Conservation (phyloP, 73 alveolate genomes). For the Paramecium pentaurelia region DNA sequence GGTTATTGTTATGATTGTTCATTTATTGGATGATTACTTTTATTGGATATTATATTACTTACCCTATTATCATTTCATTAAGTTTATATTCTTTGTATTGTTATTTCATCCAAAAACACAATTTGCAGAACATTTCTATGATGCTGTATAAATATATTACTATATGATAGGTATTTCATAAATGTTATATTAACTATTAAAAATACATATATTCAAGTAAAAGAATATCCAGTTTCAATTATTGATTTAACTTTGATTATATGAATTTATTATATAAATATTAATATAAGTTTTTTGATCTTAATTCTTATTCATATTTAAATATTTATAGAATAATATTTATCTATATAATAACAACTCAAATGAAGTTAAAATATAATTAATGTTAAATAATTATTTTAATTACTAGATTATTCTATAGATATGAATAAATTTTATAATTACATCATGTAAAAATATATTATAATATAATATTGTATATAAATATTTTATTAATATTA, state of each 20-base stretch:
- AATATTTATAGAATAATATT: too few species aligned
- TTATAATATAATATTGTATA: too few species aligned
- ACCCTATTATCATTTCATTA: slow-evolving; percentile 31
- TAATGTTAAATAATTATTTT: too few species aligned
- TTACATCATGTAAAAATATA: not conserved
- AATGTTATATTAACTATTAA: not conserved
- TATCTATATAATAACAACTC: too few species aligned
- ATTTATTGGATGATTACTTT: slow-evolving; percentile 17
- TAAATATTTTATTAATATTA: not conserved
- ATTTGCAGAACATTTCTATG: slow-evolving; percentile 14
- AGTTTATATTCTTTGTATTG: not conserved
- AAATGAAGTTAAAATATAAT: too few species aligned
- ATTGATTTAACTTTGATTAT: not conserved
- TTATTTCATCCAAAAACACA: not conserved
- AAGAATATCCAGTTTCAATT: not conserved
- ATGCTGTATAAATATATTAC: not conserved
- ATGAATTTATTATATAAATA: not conserved
- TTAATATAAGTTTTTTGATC: not conserved
- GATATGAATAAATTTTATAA: too few species aligned
- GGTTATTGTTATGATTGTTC: slow-evolving; percentile 29
- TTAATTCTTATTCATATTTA: too few species aligned
- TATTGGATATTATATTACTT: slow-evolving; percentile 34
- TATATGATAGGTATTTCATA: not conserved
- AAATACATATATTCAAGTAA: not conserved
- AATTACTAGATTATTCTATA: too few species aligned